These are phyloP conservation scores for Apiotrichum akiyoshidainum DNA, from an alignment of 1,284 basidiomycete species.

Conservation along the genomic window DNA sequence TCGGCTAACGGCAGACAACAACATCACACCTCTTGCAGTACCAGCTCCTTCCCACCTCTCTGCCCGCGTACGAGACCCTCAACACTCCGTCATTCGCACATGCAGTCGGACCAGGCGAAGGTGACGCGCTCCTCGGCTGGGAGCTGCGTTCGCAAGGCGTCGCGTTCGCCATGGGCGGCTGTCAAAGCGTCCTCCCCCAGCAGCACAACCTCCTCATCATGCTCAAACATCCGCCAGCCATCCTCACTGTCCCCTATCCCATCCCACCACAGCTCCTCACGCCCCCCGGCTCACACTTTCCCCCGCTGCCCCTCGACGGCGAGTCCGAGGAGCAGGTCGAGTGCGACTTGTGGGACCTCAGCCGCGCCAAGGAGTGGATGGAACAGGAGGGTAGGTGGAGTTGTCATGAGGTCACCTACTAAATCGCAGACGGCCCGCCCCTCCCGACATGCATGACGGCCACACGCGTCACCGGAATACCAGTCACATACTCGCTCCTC, in stretches of 20 bases:
- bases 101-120: conserved; percentile 76
- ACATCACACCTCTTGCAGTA: conserved; percentile 74
- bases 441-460: conserved; percentile 23
- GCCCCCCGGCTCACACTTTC: conserved; percentile 36
- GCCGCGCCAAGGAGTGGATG: conserved; percentile 31
- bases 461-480: conserved; percentile 28
- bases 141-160: conserved; percentile 61
- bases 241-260: conserved; percentile 41
- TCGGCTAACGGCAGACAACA: conserved; percentile 59
- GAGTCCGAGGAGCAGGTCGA: conserved; percentile 44
- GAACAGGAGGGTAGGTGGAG: conserved; percentile 16
- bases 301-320: conserved; percentile 43
- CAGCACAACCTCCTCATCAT: conserved; percentile 38
- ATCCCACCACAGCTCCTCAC: conserved; percentile 33
- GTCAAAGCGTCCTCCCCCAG: conserved; percentile 30
- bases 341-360: conserved; percentile 43
- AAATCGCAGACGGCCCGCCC: conserved; percentile 13
- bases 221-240: conserved; percentile 37
- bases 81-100: conserved; percentile 56
- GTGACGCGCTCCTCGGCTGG: conserved; percentile 75
- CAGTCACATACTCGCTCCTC: conserved; percentile 43
- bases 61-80: conserved; percentile 42
- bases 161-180: conserved; percentile 38
- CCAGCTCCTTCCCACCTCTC: conserved; percentile 61
- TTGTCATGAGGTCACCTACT: not conserved